A percentile compares a stretch with the other conserved stretches of the same genome.
These are phyloP conservation scores for Peziza echinospora DNA, from an alignment of 495 filamentous ascomycete species.

Conservation along the genomic window DNA sequence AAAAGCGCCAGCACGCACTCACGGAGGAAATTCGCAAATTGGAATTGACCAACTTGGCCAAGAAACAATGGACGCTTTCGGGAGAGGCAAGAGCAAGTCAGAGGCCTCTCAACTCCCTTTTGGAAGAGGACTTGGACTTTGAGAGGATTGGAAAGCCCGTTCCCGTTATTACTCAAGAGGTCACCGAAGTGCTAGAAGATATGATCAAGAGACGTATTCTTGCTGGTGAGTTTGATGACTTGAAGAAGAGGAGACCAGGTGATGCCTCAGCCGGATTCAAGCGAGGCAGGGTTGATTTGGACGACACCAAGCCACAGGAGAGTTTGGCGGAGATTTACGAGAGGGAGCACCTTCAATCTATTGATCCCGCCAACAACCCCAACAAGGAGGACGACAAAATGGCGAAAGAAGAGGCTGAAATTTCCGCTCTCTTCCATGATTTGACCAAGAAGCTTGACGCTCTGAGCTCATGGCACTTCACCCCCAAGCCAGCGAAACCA, in stretches of 20 bases:
- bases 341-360: constrained; percentile 59
- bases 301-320: constrained; percentile 68
- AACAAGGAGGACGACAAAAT: constrained; percentile 64
- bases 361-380: constrained; percentile 58
- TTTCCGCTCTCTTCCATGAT: constrained; percentile 63
- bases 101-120: constrained; percentile 69
- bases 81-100: constrained; percentile 72
- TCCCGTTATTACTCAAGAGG: constrained; percentile 81
- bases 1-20: constrained; percentile 65
- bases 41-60: constrained; percentile 73
- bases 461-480: constrained; percentile 86
- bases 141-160: constrained; percentile 91
- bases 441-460: constrained; percentile 63
- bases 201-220: constrained; percentile 88
- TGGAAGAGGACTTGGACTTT: constrained; percentile 91
- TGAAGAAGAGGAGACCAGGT: constrained; percentile 61
- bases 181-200: constrained; percentile 78
- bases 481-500: constrained; percentile 59
- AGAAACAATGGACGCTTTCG: constrained; percentile 72
- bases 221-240: constrained; percentile 79
- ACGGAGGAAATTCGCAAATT: constrained; percentile 76
- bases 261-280: constrained; percentile 32
- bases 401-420: constrained; percentile 63
- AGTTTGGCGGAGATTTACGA: constrained; percentile 87
- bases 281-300: constrained; percentile 53